A percentile compares a stretch with the other conserved stretches of the same genome.
Evolutionary conservation across 1,284 basidiomycete genomes (phyloP).

Genomic region (Stygiomarasmius scandens): DNA sequence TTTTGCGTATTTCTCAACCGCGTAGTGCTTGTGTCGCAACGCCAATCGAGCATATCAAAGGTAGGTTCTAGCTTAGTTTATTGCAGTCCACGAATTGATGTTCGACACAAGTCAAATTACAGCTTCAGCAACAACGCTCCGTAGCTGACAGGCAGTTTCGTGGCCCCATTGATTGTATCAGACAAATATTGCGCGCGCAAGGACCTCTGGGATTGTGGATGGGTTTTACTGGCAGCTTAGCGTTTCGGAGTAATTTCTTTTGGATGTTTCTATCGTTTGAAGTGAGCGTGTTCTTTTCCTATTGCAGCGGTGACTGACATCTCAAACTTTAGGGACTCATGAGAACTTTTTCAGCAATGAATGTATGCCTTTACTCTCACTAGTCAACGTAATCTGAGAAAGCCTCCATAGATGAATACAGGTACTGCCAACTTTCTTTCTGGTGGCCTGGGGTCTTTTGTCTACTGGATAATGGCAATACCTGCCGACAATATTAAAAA

Average conservation of each 20-base stretch:
- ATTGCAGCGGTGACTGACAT: conserved; percentile 13
- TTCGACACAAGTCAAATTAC: conserved; percentile 82
- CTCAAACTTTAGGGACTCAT: conserved; percentile 49
- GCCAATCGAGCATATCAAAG: conserved; percentile 75
- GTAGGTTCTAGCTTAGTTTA: no score
- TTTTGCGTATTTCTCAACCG: not conserved
- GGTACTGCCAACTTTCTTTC: conserved; percentile 70
- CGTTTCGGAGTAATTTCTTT: conserved; percentile 66
- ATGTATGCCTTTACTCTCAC: conserved; percentile 58
- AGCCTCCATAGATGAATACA: conserved; percentile 51
- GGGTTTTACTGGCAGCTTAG: conserved; percentile 64
- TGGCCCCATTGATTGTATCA: conserved; percentile 63
- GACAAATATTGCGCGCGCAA: conserved; percentile 56
- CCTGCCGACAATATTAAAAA: conserved; percentile 82
- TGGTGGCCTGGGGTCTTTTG: conserved; percentile 65
- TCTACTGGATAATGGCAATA: conserved; percentile 71
- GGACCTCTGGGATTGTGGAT: conserved; percentile 65
- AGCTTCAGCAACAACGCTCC: conserved; percentile 68
- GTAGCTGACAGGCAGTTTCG: conserved; percentile 61
- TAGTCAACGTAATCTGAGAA: not conserved
- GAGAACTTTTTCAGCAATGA: conserved; percentile 53
- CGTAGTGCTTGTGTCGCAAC: conserved; percentile 65
- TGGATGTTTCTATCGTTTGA: conserved; percentile 72
- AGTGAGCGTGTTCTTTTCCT: conserved; percentile 32
- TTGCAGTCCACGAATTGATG: no score